Evolutionary conservation across 2,329 filamentous ascomycete species (phyloP), one percentile per base, ranked within the genome.

Genomic region (Ophiognomonia clavigignenti-juglandacearum): DNA sequence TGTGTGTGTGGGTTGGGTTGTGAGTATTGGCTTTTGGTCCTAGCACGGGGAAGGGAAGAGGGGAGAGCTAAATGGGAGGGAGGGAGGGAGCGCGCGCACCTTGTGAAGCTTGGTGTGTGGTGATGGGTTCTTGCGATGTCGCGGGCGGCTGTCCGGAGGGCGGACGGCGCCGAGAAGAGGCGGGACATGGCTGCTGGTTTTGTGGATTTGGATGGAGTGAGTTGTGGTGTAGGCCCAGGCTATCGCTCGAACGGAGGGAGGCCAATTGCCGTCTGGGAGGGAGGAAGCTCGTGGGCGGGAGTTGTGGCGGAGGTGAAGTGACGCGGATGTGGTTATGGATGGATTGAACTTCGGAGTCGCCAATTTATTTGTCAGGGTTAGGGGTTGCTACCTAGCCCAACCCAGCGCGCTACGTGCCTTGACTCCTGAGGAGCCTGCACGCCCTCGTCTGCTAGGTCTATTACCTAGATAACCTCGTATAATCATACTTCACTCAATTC

Each of bases 351-450:
- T 18, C 29, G 13, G 13, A 35, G 38, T 46, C 5, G 14, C 14
- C n/a, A n/a, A 37, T 19, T 34, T 39, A 16, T 45, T 38, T 18
- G 4, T 35, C 31, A 36, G 40, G 31, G 40, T 43, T 36, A 43
- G 40, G 40, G 14, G 24, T 68, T 76, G 91, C 66, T 92, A 65
- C 69, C 77, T 74, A 44, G 95, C 89, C 53, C 88, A 79, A 48
- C 89, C 89, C 35, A 78, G 81, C 39, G 86, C 82, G n/a, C n/a
- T n/a, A n/a, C n/a, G n/a, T n/a, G n/a, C n/a, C n/a, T n/a, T n/a
- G n/a, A n/a, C n/a, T n/a, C n/a, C n/a, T n/a, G n/a, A n/a, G n/a
- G n/a, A n/a, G n/a, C n/a, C n/a, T n/a, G n/a, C n/a, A n/a, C n/a
- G n/a, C n/a, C n/a, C n/a, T n/a, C n/a, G n/a, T n/a, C n/a, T n/a